Percentiles rank a stretch among this genome's conserved stretches.
Conservation (phyloP, 1,284 basidiomycete genomes). For the Marasmius sp. region DNA sequence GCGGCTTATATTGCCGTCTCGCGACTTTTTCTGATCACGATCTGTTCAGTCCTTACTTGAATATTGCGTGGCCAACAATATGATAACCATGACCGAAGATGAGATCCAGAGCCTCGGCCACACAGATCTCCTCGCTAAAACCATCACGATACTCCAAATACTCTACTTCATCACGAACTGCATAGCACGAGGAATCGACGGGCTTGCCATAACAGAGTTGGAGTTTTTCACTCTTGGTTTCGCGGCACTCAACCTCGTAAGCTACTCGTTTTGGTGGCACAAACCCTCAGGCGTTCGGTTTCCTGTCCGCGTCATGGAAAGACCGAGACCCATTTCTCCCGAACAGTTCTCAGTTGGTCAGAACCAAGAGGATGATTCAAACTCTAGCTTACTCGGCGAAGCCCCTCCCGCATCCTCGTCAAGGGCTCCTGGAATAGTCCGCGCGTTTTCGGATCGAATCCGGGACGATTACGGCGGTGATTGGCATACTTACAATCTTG, state of each 20-base stretch:
- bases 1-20: not conserved
- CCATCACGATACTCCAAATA: slow-evolving; percentile 27
- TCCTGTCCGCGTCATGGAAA: not conserved
- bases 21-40: not conserved
- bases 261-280: slow-evolving; percentile 30
- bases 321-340: no score
- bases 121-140: slow-evolving; percentile 26
- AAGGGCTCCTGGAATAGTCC: no score
- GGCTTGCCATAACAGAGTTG: slow-evolving; percentile 27
- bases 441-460: no score
- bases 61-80: not conserved
- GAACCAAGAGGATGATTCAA: no score
- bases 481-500: no score
- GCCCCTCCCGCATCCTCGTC: no score
- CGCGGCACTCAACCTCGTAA: slow-evolving; percentile 23
- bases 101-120: slow-evolving; percentile 31
- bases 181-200: slow-evolving; percentile 19
- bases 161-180: slow-evolving; percentile 33
- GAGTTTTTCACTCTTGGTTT: slow-evolving; percentile 33
- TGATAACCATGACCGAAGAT: slow-evolving; percentile 13
- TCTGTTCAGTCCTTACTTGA: not conserved
- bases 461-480: no score
- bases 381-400: no score
- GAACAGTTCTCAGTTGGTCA: no score
- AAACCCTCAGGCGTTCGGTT: slow-evolving; percentile 28